Base-by-base conservation (phyloP, 1,139 yeast species). In the Pichia sp. region DNA sequence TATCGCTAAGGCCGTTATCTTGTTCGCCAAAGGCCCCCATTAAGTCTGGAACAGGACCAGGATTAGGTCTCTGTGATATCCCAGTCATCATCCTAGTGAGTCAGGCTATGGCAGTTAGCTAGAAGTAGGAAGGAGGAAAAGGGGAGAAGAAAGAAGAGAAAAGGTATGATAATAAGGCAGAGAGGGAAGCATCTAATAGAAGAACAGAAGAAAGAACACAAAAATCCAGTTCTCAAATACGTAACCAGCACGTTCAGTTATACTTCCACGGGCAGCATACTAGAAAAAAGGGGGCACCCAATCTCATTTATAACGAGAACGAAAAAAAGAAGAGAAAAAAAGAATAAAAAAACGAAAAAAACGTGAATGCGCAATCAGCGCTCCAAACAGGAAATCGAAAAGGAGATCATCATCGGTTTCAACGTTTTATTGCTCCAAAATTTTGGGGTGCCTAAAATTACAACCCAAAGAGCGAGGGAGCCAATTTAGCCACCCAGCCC, bases 401-500 rank as follows among this genome's bases (percentile, higher is more conserved):
- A 13, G 37, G 18, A 7, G 37, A 34, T 34, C 9, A n/a, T 9
- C 21, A 34, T 13, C 37, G 37, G 37, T 34, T 34, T 34, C 37
- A 34, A 12, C 37, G 37, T 34, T 34, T 34, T 4, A 34, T 34
- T 34, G 37, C 37, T 7, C 37, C 37, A 34, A 4, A 34, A 16
- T 9, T 34, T 34, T 34, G 37, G 37, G 37, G 37, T 34, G 37
- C 37, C 37, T 34, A 34, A 25, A 25, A n/a, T 34, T 34, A 34
- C 16, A 12, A 34, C 18, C n/a, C 37, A 13, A 16, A 13, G 18
- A 34, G 19, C 9, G 18, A 16, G 18, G 16, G 37, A 18, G 21
- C 37, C 37, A 34, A 34, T 13, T 34, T 34, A 34, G 37, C 37
- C 37, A 16, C 37, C 37, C 37, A 34, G 37, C 37, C 37, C 37